Conservation (phyloP, 2,329 filamentous ascomycete genomes). For the Pseudocercospora crystallina region DNA sequence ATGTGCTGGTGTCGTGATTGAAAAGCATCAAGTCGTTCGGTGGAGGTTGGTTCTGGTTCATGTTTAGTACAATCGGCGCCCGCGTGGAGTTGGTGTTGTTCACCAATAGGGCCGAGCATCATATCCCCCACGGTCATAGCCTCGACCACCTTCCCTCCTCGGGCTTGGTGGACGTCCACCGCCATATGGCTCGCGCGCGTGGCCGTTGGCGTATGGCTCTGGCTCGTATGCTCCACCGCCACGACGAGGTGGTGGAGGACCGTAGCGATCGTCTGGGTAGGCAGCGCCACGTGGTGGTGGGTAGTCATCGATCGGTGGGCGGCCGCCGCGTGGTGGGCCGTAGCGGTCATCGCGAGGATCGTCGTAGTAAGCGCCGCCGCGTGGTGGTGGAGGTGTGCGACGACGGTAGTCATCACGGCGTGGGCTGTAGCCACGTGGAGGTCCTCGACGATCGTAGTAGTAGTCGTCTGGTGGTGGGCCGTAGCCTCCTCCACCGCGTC, state of each 20-base stretch:
- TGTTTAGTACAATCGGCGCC: slow-evolving; percentile 22
- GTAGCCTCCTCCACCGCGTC: slow-evolving; percentile 54
- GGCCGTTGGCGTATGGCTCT: slow-evolving; percentile 61
- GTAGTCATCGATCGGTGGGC: slow-evolving; percentile 73
- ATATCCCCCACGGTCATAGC: slow-evolving; percentile 28
- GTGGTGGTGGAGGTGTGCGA: slow-evolving; percentile 73
- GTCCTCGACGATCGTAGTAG: slow-evolving; percentile 79
- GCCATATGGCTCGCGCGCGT: slow-evolving; percentile 53
- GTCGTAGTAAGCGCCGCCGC: slow-evolving; percentile 67
- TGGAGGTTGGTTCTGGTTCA: slow-evolving; percentile 8
- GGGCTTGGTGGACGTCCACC: slow-evolving; percentile 44
- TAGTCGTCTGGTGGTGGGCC: slow-evolving; percentile 66
- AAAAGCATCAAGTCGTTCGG: slow-evolving; percentile 10
- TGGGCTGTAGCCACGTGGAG: slow-evolving; percentile 80
- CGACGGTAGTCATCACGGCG: slow-evolving; percentile 83
- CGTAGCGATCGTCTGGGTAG: slow-evolving; percentile 75
- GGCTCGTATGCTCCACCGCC: slow-evolving; percentile 49
- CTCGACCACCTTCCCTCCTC: slow-evolving; percentile 43
- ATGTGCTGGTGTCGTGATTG: slow-evolving; percentile 14
- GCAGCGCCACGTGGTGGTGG: slow-evolving; percentile 58
- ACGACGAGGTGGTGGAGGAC: slow-evolving; percentile 36
- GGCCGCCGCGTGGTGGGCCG: slow-evolving; percentile 65
- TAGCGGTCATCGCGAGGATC: slow-evolving; percentile 69
- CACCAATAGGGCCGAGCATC: slow-evolving; percentile 34
- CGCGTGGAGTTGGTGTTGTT: slow-evolving; percentile 23